phyloP scores from a whole-genome alignment of 2,329 filamentous ascomycete species.

The Aspergillus piperis region DNA sequence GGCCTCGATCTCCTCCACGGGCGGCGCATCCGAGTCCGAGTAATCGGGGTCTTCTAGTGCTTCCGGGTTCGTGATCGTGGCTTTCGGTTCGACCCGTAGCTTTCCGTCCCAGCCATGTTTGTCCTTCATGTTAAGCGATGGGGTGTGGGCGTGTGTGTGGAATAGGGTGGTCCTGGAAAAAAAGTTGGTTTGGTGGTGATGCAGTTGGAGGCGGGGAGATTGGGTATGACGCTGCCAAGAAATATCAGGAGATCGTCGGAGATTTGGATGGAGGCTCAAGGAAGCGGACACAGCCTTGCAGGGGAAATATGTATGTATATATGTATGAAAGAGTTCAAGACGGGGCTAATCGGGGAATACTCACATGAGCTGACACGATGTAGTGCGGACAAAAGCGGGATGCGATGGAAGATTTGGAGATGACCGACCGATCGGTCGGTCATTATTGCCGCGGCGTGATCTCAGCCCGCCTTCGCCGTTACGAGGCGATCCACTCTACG shows the following conservation, averaged over 20 bases:
- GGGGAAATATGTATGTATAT: neutral
- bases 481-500: neutral
- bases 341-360: neutral
- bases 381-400: neutral
- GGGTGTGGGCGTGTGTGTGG: neutral
- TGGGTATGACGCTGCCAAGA: conserved; percentile 9
- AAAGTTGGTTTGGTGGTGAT: neutral
- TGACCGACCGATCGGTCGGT: neutral
- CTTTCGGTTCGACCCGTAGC: conserved; percentile 64
- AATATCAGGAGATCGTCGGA: no score
- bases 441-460: neutral
- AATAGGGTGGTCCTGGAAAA: neutral
- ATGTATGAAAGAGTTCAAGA: neutral
- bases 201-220: conserved; percentile 1
- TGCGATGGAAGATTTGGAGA: neutral
- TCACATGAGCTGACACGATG: neutral
- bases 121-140: conserved; percentile 39
- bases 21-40: conserved; percentile 68
- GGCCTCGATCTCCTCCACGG: conserved; percentile 73
- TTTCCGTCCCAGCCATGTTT: conserved; percentile 52
- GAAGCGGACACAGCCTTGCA: neutral
- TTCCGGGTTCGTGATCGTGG: conserved; percentile 73
- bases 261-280: neutral
- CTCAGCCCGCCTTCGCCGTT: neutral
- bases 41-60: conserved; percentile 83